Conservation (phyloP, 2,329 filamentous ascomycete genomes). For the Scytalidium lignicola region DNA sequence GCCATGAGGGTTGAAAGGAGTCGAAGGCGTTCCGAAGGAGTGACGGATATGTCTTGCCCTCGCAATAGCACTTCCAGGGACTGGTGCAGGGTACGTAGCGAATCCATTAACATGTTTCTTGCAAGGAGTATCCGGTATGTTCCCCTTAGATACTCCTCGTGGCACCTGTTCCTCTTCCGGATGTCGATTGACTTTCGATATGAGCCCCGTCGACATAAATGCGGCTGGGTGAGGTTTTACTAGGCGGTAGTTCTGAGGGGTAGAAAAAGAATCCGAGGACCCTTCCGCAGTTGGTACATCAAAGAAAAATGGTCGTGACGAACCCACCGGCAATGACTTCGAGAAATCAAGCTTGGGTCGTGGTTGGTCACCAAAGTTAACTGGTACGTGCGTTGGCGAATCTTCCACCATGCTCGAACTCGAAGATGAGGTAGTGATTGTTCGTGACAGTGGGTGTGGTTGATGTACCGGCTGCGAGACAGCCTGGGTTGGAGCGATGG, state of each 20-base stretch:
- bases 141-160: constrained; percentile 50
- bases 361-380: constrained; percentile 49
- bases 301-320: constrained; percentile 42
- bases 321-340: constrained; percentile 68
- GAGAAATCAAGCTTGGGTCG: constrained; percentile 56
- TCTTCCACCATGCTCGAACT: constrained; percentile 73
- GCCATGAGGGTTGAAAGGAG: constrained; percentile 66
- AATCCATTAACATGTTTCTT: constrained; percentile 75
- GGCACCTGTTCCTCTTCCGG: constrained; percentile 58
- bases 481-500: constrained; percentile 48
- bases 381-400: constrained; percentile 58
- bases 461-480: constrained; percentile 42
- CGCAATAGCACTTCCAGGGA: constrained; percentile 52
- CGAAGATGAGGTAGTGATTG: constrained; percentile 82
- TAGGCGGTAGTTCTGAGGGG: constrained; percentile 70
- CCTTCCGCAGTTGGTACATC: constrained; percentile 39
- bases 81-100: constrained; percentile 55
- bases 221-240: constrained; percentile 74
- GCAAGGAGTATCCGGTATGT: constrained; percentile 92
- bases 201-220: constrained; percentile 89
- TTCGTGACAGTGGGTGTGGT: constrained; percentile 80
- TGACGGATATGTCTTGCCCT: constrained; percentile 62
- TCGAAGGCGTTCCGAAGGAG: constrained; percentile 74
- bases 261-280: constrained; percentile 54
- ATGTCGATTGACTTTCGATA: constrained; percentile 90